phyloP scores from a whole-genome alignment of 2,329 filamentous ascomycete species.

The Aaosphaeria arxii region DNA sequence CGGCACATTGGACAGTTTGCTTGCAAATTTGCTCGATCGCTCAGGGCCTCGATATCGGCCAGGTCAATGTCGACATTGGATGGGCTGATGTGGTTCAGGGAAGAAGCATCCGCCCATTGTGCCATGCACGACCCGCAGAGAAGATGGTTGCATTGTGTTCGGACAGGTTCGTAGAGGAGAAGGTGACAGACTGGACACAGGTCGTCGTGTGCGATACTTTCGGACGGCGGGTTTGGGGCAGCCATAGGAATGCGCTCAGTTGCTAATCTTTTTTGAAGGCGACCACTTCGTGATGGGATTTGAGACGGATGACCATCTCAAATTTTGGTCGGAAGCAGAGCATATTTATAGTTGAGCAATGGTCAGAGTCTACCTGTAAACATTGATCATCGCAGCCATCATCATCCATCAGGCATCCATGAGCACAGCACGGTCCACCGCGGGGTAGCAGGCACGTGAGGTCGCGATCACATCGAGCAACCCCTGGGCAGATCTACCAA shows the following conservation, averaged over 20 bases:
- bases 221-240: slow-evolving; percentile 5
- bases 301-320: too few relatives aligned
- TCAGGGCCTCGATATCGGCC: slow-evolving; percentile 6
- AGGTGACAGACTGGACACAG: slow-evolving; percentile 46
- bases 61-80: slow-evolving; percentile 33
- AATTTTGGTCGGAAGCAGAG: too few relatives aligned
- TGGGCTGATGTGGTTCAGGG: slow-evolving; percentile 34
- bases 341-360: too few relatives aligned
- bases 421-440: neutral
- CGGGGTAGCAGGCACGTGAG: neutral
- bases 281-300: too few relatives aligned
- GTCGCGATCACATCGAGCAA: neutral
- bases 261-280: too few relatives aligned
- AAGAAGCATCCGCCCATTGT: slow-evolving; percentile 44
- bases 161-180: slow-evolving; percentile 42
- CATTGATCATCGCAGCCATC: too few relatives aligned
- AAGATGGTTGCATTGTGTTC: slow-evolving; percentile 42
- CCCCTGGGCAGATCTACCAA: too few relatives aligned
- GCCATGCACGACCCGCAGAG: slow-evolving; percentile 47
- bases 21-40: slow-evolving; percentile 27
- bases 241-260: slow-evolving; percentile 7
- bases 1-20: slow-evolving; percentile 48
- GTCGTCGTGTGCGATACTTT: slow-evolving; percentile 39
- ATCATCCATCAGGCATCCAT: neutral
- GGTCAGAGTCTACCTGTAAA: too few relatives aligned